Evolutionary conservation across 345 rosid genomes (phyloP), one percentile per base, ranked within the genome.

Genomic region (Ricinus communis): DNA sequence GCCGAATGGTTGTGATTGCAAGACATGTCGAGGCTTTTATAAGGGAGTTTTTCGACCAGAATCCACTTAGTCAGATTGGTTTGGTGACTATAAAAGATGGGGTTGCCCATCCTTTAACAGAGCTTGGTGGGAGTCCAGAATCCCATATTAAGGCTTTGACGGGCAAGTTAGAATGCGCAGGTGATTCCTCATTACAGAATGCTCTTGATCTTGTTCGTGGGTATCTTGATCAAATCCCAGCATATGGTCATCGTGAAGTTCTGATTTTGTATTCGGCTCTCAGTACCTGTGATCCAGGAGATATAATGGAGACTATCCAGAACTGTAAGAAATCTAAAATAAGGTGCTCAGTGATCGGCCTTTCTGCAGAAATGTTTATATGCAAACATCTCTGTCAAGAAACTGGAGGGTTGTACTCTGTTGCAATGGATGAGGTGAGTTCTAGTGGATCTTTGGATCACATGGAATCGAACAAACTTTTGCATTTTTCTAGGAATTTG

Each of bases 51-150:
- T 95, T 92, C 58, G 86, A 92, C 73, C 93, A 92, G 70, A 94
- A 92, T 80, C 97, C 97, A 31, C 89, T 92, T 22, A 89, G 99
- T 84, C 96, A 95, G 69, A 85, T 92, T 41, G 92, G 90, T 52
- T 65, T 95, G 45, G 90, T 90, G 54, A 76, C 84, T 46, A 83
- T 92, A 28, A 90, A 89, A 82, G 93, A 90, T 77, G 97, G 99
- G 41, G 80, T 92, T 73, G 97, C 97, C 41, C 82, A 87, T 65
- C 78, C 84, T 43, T 73, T 95, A 59, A 92, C 97, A 0, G 96
- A 95, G 74, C 96, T 90, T n/a, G 96, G 99, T 58, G 97, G 99
- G 53, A 89, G 93, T 82, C 97, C 99, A 2, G 96, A 92, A 82
- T 79, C 93, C 56, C 99, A 92, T 78, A 82, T 95, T 28, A 82